Evolutionary conservation across 768 basidiomycete genomes (phyloP).

Genomic region (Agaricus blazei): DNA sequence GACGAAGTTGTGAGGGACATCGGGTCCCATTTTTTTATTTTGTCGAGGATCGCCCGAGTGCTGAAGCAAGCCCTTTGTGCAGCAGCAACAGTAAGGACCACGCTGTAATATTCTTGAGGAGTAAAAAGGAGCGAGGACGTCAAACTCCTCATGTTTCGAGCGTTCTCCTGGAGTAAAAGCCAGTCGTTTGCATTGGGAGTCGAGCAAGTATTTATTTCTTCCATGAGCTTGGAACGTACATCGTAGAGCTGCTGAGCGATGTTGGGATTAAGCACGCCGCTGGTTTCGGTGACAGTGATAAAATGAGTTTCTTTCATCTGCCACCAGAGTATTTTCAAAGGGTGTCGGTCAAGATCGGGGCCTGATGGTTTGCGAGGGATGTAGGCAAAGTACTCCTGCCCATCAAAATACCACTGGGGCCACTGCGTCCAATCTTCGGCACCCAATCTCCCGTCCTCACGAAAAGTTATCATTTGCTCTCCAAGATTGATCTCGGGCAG

Average conservation of each 20-base stretch:
- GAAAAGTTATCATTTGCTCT: background rate
- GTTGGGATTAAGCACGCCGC: background rate
- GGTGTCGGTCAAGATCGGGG: background rate
- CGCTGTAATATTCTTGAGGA: background rate
- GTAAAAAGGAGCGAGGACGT: background rate
- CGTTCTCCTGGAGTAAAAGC: background rate
- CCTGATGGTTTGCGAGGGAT: background rate
- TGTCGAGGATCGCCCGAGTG: background rate
- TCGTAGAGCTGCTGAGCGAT: background rate
- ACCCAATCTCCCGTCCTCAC: background rate
- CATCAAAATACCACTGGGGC: conserved; percentile 4
- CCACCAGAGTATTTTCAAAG: background rate
- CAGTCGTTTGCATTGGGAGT: background rate
- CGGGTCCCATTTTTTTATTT: background rate
- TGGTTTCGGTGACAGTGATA: background rate
- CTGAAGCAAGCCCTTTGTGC: background rate
- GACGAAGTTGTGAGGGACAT: background rate
- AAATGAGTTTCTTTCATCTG: background rate
- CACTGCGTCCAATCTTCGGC: background rate
- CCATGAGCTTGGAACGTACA: background rate
- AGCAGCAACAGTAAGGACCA: background rate
- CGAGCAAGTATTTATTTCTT: background rate
- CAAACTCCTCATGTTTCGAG: background rate
- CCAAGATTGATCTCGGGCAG: background rate
- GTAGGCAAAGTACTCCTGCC: background rate